Evolutionary conservation across 805 yeast species (phyloP).

Genomic region (Phaffomyces thermotolerans): DNA sequence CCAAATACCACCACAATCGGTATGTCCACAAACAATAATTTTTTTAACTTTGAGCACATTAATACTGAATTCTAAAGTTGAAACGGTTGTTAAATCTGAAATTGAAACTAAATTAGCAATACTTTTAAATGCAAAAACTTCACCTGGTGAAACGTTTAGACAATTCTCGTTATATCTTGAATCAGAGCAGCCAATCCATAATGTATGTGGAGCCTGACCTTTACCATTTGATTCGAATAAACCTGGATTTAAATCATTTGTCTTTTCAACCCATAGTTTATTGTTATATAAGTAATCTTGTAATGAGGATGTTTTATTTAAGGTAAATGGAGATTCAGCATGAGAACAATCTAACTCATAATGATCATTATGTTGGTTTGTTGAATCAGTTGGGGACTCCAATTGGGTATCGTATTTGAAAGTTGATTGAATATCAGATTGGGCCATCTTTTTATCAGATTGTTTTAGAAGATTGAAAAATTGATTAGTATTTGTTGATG

Average conservation of each 20-base stretch:
- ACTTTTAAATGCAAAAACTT: conserved; percentile 80
- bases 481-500: neutral
- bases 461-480: conserved; percentile 4
- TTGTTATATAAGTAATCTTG: conserved; percentile 45
- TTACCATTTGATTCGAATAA: conserved; percentile 43
- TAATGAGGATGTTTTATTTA: conserved; percentile 40
- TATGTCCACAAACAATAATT: conserved; percentile 86
- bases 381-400: neutral
- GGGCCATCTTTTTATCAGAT: conserved; percentile 4
- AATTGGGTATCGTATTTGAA: neutral
- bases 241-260: conserved; percentile 20
- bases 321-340: conserved; percentile 21
- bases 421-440: conserved; percentile 4
- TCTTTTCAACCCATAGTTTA: conserved; percentile 35
- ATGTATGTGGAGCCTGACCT: conserved; percentile 89
- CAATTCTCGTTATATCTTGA: conserved; percentile 81
- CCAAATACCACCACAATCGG: conserved; percentile 91
- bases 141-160: conserved; percentile 80
- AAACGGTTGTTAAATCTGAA: conserved; percentile 64
- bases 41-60: conserved; percentile 76
- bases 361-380: conserved; percentile 3
- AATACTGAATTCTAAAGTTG: conserved; percentile 83
- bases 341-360: conserved; percentile 2
- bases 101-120: conserved; percentile 71
- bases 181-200: conserved; percentile 94